These are phyloP conservation scores for Aspergillus ruber DNA, from an alignment of 2,329 filamentous ascomycete genomes.

Conservation along the genomic window DNA sequence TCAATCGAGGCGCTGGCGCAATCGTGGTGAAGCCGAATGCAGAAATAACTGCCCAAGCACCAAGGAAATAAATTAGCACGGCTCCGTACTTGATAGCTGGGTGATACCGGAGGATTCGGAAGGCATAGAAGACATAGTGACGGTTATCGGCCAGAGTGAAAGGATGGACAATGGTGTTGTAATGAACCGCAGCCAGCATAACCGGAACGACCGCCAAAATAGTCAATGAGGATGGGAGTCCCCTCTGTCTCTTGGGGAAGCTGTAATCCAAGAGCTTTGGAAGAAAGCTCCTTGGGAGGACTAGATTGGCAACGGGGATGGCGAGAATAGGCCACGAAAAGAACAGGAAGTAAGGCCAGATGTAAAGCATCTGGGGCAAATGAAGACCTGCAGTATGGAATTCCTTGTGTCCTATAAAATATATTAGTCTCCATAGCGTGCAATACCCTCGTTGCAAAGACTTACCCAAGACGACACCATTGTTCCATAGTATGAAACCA, in stretches of 20 bases:
- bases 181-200: slow-evolving; percentile 54
- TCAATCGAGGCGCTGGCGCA: slow-evolving; percentile 14
- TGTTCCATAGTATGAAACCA: slow-evolving; percentile 77
- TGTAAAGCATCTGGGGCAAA: slow-evolving; percentile 86
- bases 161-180: slow-evolving; percentile 90
- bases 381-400: slow-evolving; percentile 90
- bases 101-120: slow-evolving; percentile 69
- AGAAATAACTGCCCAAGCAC: slow-evolving; percentile 62
- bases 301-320: slow-evolving; percentile 43
- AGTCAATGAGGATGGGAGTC: slow-evolving; percentile 35
- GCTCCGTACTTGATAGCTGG: slow-evolving; percentile 60
- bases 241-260: slow-evolving; percentile 24
- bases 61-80: slow-evolving; percentile 63
- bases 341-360: slow-evolving; percentile 84
- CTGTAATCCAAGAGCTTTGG: slow-evolving; percentile 28
- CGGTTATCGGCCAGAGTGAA: slow-evolving; percentile 95
- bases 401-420: slow-evolving; percentile 69
- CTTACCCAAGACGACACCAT: slow-evolving; percentile 80
- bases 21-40: slow-evolving; percentile 47
- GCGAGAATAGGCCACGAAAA: slow-evolving; percentile 77
- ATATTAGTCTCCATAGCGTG: background rate
- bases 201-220: slow-evolving; percentile 30
- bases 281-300: slow-evolving; percentile 29
- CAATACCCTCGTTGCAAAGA: background rate
- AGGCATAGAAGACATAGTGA: slow-evolving; percentile 96